Percentiles rank a stretch among this genome's conserved stretches.
Conservation (phyloP, 2,329 filamentous ascomycete genomes). For the Knoxdaviesia proteae region DNA sequence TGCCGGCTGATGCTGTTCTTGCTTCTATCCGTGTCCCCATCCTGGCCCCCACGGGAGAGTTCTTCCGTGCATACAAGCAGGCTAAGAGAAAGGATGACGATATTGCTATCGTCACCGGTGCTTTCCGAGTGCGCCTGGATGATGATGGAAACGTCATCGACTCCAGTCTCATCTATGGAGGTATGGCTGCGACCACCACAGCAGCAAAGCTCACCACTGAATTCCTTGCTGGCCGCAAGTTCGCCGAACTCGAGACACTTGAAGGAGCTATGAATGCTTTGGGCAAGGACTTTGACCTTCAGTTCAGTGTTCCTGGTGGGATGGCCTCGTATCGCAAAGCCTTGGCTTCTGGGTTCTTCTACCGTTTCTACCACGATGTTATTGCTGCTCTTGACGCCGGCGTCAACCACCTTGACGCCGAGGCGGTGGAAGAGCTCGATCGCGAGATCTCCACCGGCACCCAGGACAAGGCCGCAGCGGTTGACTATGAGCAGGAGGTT, state of each 20-base stretch:
- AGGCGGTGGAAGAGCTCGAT: slow-evolving; percentile 70
- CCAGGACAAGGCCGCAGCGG: slow-evolving; percentile 55
- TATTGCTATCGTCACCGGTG: slow-evolving; percentile 89
- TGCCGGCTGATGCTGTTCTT: slow-evolving; percentile 66
- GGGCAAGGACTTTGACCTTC: slow-evolving; percentile 73
- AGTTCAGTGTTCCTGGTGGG: slow-evolving; percentile 80
- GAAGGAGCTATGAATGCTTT: slow-evolving; percentile 80
- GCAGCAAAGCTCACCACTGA: slow-evolving; percentile 58
- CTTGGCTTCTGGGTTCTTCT: slow-evolving; percentile 83
- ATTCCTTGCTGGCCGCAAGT: slow-evolving; percentile 56
- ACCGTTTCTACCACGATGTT: slow-evolving; percentile 87
- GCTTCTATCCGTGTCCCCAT: slow-evolving; percentile 71
- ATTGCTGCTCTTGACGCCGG: slow-evolving; percentile 37
- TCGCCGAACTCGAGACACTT: slow-evolving; percentile 62
- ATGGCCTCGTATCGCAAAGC: slow-evolving; percentile 95
- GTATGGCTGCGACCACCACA: slow-evolving; percentile 87
- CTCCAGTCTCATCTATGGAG: slow-evolving; percentile 72
- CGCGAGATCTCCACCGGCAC: slow-evolving; percentile 60
- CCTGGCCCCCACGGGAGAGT: slow-evolving; percentile 55
- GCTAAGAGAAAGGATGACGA: slow-evolving; percentile 95
- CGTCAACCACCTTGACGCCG: slow-evolving; percentile 32
- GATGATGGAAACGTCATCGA: slow-evolving; percentile 49
- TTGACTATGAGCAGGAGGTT: slow-evolving; percentile 61
- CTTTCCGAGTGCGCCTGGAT: slow-evolving; percentile 53
- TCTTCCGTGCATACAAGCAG: slow-evolving; percentile 82